Percentiles rank a stretch among this genome's conserved stretches.
phyloP scores from a whole-genome alignment of 768 basidiomycete species.

The Termitomyces sp. region DNA sequence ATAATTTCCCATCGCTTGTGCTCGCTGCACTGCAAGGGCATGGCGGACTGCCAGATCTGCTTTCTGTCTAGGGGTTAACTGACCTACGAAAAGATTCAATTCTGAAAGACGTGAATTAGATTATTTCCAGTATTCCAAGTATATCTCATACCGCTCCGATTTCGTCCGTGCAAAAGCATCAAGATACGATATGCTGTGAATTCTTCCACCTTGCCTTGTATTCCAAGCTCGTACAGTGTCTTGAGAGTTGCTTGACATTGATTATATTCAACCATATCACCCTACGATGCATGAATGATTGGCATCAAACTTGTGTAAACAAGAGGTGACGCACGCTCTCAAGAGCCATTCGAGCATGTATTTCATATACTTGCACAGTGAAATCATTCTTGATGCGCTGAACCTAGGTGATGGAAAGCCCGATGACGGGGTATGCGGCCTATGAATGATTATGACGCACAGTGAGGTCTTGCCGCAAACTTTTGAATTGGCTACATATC shows the following conservation, averaged over 20 bases:
- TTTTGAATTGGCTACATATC: slow-evolving; percentile 98
- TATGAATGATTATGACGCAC: slow-evolving; percentile 44
- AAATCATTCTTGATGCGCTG: slow-evolving; percentile 99
- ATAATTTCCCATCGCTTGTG: slow-evolving; percentile 91
- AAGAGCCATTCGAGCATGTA: slow-evolving; percentile 95
- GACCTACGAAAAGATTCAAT: slow-evolving; percentile 94
- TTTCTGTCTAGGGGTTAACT: slow-evolving; percentile 93
- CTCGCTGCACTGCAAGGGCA: slow-evolving; percentile 84
- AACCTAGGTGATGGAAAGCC: slow-evolving; percentile 50
- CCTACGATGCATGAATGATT: slow-evolving; percentile 37
- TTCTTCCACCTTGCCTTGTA: slow-evolving; percentile 90
- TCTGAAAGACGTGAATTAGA: slow-evolving; percentile 42
- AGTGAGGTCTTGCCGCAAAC: slow-evolving; percentile 93
- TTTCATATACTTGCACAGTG: slow-evolving; percentile 95
- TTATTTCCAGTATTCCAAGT: background rate
- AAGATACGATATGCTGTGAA: slow-evolving; percentile 97
- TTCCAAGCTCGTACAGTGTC: slow-evolving; percentile 87
- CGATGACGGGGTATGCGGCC: slow-evolving; percentile 20
- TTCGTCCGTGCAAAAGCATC: slow-evolving; percentile 90
- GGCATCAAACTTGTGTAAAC: slow-evolving; percentile 5
- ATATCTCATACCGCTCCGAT: slow-evolving; percentile 71
- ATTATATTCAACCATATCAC: slow-evolving; percentile 98
- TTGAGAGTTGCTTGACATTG: slow-evolving; percentile 92
- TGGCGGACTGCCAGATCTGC: slow-evolving; percentile 74
- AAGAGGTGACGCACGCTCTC: slow-evolving; percentile 55